phyloP scores from a whole-genome alignment of 257 asterid species.

The Eustoma russellianum region DNA sequence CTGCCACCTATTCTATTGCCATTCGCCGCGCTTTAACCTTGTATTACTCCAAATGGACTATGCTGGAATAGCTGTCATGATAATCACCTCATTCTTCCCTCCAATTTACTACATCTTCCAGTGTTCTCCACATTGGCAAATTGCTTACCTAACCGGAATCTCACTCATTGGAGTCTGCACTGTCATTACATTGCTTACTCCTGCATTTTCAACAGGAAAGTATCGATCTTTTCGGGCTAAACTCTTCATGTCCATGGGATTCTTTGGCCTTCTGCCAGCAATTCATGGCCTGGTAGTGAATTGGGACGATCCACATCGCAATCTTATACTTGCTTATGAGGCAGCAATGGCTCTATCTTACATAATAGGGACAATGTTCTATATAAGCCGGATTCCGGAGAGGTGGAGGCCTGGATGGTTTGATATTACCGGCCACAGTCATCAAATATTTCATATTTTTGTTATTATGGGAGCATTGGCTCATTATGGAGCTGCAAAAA shows the following conservation, averaged over 20 bases:
- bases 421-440: slow-evolving; percentile 93
- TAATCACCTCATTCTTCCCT: slow-evolving; percentile 92
- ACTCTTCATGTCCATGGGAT: slow-evolving; percentile 77
- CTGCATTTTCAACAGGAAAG: slow-evolving; percentile 45
- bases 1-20: slow-evolving; percentile 92
- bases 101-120: slow-evolving; percentile 91
- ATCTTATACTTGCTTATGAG: slow-evolving; percentile 49
- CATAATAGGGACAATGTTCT: slow-evolving; percentile 56
- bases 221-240: slow-evolving; percentile 59
- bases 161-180: slow-evolving; percentile 63
- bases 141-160: slow-evolving; percentile 59
- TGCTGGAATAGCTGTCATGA: slow-evolving; percentile 85
- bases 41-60: slow-evolving; percentile 70
- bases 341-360: slow-evolving; percentile 70
- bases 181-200: slow-evolving; percentile 55
- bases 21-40: slow-evolving; percentile 45
- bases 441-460: slow-evolving; percentile 82
- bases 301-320: slow-evolving; percentile 71
- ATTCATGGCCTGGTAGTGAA: slow-evolving; percentile 49
- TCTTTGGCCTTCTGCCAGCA: slow-evolving; percentile 76
- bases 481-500: slow-evolving; percentile 87
- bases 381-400: slow-evolving; percentile 62
- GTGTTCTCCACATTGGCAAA: slow-evolving; percentile 76
- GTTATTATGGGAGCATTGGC: slow-evolving; percentile 89
- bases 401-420: slow-evolving; percentile 90